These are phyloP conservation scores for Cucurbita pepo DNA, from an alignment of 306 rosid genomes.

Conservation along the genomic window DNA sequence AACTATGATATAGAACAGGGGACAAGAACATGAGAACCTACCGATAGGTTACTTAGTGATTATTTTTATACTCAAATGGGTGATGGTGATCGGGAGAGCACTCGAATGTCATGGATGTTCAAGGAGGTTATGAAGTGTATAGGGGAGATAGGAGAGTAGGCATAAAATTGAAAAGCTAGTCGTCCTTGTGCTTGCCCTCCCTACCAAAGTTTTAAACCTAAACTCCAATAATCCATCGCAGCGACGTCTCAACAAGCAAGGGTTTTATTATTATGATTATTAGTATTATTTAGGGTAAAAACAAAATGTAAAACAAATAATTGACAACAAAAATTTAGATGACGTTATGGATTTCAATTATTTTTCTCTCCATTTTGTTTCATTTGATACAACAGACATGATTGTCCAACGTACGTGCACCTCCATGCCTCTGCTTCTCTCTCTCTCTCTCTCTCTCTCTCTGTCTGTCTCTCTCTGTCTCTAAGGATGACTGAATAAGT, in stretches of 20 bases:
- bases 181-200: not conserved
- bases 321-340: not conserved
- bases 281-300: no score
- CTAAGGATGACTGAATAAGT: not conserved
- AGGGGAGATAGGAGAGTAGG: no score
- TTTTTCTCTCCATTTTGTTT: not conserved
- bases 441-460: not conserved
- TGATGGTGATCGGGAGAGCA: no score
- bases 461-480: not conserved
- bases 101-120: no score
- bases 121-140: no score
- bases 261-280: not conserved
- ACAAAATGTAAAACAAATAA: not conserved
- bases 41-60: no score
- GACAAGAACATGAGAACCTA: no score
- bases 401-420: slow-evolving; percentile 5
- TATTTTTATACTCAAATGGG: no score
- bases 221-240: not conserved
- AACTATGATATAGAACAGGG: no score
- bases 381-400: slow-evolving; percentile 1
- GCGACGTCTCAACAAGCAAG: not conserved
- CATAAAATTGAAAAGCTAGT: not conserved
- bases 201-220: not conserved
- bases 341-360: not conserved
- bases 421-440: not conserved